Evolutionary conservation across 164 flowering plant species (phyloP).

Genomic region (Umbellularia californica): DNA sequence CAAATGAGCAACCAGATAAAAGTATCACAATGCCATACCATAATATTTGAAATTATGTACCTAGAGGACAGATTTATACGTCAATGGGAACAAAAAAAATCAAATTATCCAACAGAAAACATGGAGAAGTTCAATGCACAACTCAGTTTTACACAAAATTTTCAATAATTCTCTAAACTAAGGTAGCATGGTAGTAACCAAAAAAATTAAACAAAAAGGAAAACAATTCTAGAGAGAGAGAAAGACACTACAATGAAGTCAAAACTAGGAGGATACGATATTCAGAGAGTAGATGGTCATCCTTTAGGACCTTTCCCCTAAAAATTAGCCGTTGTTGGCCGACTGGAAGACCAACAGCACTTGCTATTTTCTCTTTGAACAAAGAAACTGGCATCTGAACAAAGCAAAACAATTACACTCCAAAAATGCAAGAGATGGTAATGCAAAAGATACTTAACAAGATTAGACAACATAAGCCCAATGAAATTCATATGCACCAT

Average conservation of each 20-base stretch:
- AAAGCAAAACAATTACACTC: not conserved
- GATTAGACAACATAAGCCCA: not conserved
- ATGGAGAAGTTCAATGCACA: not conserved
- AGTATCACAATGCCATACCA: no score
- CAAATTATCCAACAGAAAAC: no score
- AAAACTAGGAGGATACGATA: conserved; percentile 74
- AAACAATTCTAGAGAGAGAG: not conserved
- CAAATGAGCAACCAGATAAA: no score
- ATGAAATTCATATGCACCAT: not conserved
- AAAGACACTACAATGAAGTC: not conserved
- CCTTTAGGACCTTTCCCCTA: conserved; percentile 93
- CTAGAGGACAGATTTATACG: no score
- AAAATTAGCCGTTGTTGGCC: conserved; percentile 91
- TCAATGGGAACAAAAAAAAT: no score
- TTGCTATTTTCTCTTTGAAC: conserved; percentile 87
- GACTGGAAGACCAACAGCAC: conserved; percentile 64
- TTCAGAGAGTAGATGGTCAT: conserved; percentile 75
- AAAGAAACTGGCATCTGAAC: conserved; percentile 58
- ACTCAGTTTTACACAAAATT: not conserved
- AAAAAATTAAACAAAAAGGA: no score
- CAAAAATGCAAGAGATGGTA: not conserved
- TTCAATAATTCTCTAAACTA: no score
- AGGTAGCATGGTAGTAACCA: not conserved
- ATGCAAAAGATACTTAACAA: not conserved
- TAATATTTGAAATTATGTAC: no score